Conservation (phyloP, 2,329 filamentous ascomycete species). For the Apiospora marii region DNA sequence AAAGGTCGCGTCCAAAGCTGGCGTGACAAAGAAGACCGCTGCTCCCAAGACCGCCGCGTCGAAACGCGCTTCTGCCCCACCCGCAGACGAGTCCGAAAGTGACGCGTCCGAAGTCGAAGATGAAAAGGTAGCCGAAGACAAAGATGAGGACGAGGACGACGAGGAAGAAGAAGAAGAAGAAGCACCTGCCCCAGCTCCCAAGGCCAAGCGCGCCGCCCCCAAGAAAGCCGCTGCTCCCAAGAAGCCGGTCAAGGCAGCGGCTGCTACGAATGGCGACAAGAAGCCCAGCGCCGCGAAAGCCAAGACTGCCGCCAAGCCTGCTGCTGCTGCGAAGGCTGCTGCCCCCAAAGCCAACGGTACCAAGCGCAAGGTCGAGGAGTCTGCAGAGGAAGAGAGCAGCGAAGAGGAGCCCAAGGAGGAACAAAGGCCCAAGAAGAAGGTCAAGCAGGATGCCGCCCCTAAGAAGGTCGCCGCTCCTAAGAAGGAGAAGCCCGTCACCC, state of each 20-base stretch:
- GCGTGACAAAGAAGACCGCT: slow-evolving; percentile 34
- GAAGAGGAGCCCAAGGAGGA: slow-evolving; percentile 22
- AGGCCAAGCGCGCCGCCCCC: slow-evolving; percentile 29
- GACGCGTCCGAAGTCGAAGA: slow-evolving; percentile 26
- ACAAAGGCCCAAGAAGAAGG: slow-evolving; percentile 30
- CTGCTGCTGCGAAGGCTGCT: slow-evolving; percentile 29
- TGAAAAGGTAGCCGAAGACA: not conserved
- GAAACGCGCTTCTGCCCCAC: slow-evolving; percentile 6
- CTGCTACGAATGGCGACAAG: slow-evolving; percentile 28
- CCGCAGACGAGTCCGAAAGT: slow-evolving; percentile 25
- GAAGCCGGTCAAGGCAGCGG: slow-evolving; percentile 29
- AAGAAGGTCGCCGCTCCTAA: slow-evolving; percentile 35
- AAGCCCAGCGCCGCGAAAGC: slow-evolving; percentile 9
- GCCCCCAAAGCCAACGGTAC: slow-evolving; percentile 25
- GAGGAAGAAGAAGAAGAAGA: slow-evolving; percentile 13
- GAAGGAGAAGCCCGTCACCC: slow-evolving; percentile 38
- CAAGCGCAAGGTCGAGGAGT: slow-evolving; percentile 29
- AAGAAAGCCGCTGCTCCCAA: slow-evolving; percentile 22
- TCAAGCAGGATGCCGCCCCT: slow-evolving; percentile 23
- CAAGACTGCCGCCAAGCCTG: slow-evolving; percentile 29
- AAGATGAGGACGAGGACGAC: not conserved
- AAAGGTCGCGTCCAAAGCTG: slow-evolving; percentile 26
- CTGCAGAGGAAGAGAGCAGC: slow-evolving; percentile 25
- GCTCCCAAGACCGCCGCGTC: slow-evolving; percentile 22
- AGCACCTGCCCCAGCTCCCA: slow-evolving; percentile 26